phyloP scores from a whole-genome alignment of 176 grass and related monocot species.

The Avena sativa region DNA sequence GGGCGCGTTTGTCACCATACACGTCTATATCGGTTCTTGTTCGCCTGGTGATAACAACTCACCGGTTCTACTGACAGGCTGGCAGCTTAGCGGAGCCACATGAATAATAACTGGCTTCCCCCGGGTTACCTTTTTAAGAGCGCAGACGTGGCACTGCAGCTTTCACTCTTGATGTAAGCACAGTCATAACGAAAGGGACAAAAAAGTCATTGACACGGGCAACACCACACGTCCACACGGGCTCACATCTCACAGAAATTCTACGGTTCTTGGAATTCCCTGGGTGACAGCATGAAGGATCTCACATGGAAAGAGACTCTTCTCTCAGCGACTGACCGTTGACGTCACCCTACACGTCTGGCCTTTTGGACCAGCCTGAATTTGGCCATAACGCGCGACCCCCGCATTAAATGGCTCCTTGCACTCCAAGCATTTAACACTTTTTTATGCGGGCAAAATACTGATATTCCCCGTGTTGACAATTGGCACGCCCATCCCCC shows the following conservation, averaged over 20 bases:
- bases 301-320: too few relatives aligned
- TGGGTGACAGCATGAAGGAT: too few relatives aligned
- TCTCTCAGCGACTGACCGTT: too few relatives aligned
- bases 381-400: too few relatives aligned
- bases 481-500: rapidly evolving
- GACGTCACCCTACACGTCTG: too few relatives aligned
- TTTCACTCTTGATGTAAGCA: not conserved
- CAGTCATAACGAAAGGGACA: not conserved
- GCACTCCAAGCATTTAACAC: conserved; percentile 36
- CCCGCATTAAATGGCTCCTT: conserved; percentile 27
- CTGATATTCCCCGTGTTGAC: conserved; percentile 14
- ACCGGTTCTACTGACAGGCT: not conserved
- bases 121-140: not conserved
- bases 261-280: too few relatives aligned
- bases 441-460: not conserved
- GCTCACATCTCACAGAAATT: too few relatives aligned
- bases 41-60: not conserved
- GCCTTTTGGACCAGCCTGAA: too few relatives aligned
- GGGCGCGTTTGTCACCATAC: not conserved
- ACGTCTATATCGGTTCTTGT: not conserved
- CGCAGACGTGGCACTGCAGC: not conserved
- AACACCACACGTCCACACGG: too few relatives aligned
- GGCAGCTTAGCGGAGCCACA: not conserved
- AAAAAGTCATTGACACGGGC: too few relatives aligned
- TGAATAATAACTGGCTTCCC: not conserved